These are phyloP conservation scores for Straminergon stramineum DNA, from an alignment of 225 moss, liverwort and hornwort genomes.

Conservation along the genomic window DNA sequence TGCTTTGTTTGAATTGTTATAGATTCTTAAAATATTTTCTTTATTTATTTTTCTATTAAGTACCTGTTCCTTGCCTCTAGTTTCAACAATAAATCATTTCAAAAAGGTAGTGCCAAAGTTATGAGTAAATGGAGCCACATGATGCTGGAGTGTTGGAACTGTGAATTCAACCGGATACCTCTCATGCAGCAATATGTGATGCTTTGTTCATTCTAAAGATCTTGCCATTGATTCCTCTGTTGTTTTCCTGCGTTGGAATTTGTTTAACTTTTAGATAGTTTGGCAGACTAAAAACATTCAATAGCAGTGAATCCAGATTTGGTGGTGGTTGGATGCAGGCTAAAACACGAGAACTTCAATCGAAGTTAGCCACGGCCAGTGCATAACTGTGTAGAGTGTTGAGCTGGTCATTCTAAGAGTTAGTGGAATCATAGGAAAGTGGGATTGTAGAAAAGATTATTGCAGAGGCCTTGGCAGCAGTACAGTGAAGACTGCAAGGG, in stretches of 20 bases:
- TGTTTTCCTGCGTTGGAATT: background rate
- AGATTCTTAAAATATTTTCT: background rate
- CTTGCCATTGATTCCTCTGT: background rate
- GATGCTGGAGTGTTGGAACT: background rate
- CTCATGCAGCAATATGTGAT: background rate
- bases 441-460: background rate
- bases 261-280: background rate
- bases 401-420: background rate
- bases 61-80: background rate
- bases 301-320: background rate
- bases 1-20: background rate
- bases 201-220: background rate
- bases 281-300: background rate
- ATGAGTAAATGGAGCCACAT: background rate
- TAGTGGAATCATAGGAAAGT: background rate
- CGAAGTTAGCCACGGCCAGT: constrained; percentile 21
- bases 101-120: background rate
- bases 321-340: constrained; percentile 13
- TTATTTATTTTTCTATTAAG: background rate
- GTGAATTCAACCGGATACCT: background rate
- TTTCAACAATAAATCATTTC: background rate
- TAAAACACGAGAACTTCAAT: constrained; percentile 27
- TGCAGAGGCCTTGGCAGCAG: background rate
- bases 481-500: background rate
- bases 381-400: background rate